A percentile compares a stretch with the other conserved stretches of the same genome.
Conservation (phyloP, 2,329 filamentous ascomycete species). For the Helminthosporium solani region DNA sequence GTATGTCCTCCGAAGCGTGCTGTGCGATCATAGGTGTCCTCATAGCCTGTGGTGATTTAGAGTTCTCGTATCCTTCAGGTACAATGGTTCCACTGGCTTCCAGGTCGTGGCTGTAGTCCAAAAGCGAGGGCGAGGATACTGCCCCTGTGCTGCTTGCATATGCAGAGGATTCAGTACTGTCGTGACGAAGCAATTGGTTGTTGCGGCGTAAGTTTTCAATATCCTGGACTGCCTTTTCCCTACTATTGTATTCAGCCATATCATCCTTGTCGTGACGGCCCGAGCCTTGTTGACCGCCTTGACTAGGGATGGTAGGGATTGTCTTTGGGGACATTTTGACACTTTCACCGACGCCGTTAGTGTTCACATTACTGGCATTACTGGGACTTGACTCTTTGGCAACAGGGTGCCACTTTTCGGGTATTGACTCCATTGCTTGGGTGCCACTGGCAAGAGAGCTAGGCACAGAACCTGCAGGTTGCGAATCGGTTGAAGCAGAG, state of each 20-base stretch:
- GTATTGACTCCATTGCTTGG: slow-evolving; percentile 26
- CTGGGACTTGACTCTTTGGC: slow-evolving; percentile 38
- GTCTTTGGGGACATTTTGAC: slow-evolving; percentile 31
- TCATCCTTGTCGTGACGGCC: slow-evolving; percentile 16
- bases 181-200: slow-evolving; percentile 44
- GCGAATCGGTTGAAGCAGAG: slow-evolving; percentile 61
- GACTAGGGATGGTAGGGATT: slow-evolving; percentile 17
- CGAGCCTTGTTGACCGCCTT: slow-evolving; percentile 13
- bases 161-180: slow-evolving; percentile 43
- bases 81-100: slow-evolving; percentile 47
- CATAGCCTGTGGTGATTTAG: slow-evolving; percentile 24
- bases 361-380: slow-evolving; percentile 13
- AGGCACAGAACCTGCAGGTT: slow-evolving; percentile 53
- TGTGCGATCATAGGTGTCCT: slow-evolving; percentile 19
- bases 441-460: slow-evolving; percentile 50
- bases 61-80: slow-evolving; percentile 33
- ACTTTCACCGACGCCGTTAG: slow-evolving; percentile 19
- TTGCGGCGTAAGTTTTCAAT: slow-evolving; percentile 43
- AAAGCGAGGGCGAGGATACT: slow-evolving; percentile 23
- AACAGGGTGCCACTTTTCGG: slow-evolving; percentile 29
- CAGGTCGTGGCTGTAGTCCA: slow-evolving; percentile 37
- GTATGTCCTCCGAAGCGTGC: slow-evolving; percentile 25
- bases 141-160: slow-evolving; percentile 35
- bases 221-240: slow-evolving; percentile 37
- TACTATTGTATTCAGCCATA: slow-evolving; percentile 22